Evolutionary conservation across 2,329 filamentous ascomycete species (phyloP), one percentile per base, ranked within the genome.

Genomic region (Fusarium scirpi): DNA sequence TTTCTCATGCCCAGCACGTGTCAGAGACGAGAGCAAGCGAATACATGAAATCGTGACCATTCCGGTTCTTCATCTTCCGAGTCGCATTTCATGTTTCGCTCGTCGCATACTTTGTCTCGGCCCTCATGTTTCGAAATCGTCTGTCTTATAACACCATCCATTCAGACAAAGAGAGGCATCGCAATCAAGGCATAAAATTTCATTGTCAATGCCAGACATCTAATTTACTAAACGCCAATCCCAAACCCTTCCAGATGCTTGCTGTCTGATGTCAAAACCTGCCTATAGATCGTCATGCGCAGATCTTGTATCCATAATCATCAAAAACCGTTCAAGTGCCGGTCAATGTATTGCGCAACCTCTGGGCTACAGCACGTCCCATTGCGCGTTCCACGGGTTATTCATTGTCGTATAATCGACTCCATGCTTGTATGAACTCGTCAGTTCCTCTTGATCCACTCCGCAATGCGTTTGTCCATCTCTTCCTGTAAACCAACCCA

Each of bases 391-490:
- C 87, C 86, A 89, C 27, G 87, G 86, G 74, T 85, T 82, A 58
- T 85, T 87, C 27, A 82, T 82, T 66, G 80, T 76, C 18, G 80
- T 79, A 32, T 84, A 83, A 60, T 85, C 83, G 45, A 85, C 78
- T 8, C 91, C 90, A 77, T 92, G 90, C 77, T 87, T 89, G 78
- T 93, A 94, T 61, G 78, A 81, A 64, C 85, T 86, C 65, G 85
- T 82, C 74, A 94, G 81, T 77, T 92, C 90, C 81, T 94, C 92
- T 80, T 93, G 86, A 76, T 95, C 92, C 61, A 95, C 87, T 15
- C 92, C 92, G 76, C 91, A 91, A 82, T 94, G 92, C 67, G 87
- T 87, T 78, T 91, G 85, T 6, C 90, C 89, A 78, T 95, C 92
- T 20, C 92, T 82, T 0, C 92, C 92, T 43, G 82, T 81, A 75